Percentiles rank a stretch among this genome's conserved stretches.
Conservation (phyloP, 345 rosid genomes). For the Hibiscus tridactylites region DNA sequence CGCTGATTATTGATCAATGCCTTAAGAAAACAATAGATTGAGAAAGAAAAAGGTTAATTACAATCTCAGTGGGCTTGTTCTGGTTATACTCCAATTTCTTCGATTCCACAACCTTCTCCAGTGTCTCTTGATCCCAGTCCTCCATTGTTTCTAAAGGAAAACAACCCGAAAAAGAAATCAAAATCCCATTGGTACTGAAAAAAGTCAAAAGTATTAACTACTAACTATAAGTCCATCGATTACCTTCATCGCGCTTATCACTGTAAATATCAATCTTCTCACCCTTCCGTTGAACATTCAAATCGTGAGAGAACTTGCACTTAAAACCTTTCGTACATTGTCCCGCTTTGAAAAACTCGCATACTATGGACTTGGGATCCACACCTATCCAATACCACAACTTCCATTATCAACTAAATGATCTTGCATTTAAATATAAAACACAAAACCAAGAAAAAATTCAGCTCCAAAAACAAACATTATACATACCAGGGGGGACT, state of each 20-base stretch:
- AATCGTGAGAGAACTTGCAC: conserved; percentile 93
- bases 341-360: conserved; percentile 85
- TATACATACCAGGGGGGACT: conserved; percentile 64
- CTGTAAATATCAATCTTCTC: conserved; percentile 88
- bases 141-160: conserved; percentile 60
- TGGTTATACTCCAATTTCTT: conserved; percentile 77
- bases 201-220: conserved; percentile 1
- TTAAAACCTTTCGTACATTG: conserved; percentile 87
- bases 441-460: neutral
- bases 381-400: conserved; percentile 48
- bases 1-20: neutral
- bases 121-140: conserved; percentile 92
- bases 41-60: conserved; percentile 24
- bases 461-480: neutral
- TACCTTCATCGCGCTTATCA: conserved; percentile 84
- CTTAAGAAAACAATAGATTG: neutral
- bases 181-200: neutral
- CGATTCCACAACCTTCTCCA: conserved; percentile 88
- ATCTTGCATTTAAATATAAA: neutral
- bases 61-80: conserved; percentile 93
- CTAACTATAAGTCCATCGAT: neutral
- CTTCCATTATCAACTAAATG: neutral
- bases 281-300: conserved; percentile 95
- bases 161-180: conserved; percentile 9
- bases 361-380: conserved; percentile 89